These are phyloP conservation scores for Mucor irregularis DNA, from an alignment of 371 early-diverging fungal species.

Conservation along the genomic window DNA sequence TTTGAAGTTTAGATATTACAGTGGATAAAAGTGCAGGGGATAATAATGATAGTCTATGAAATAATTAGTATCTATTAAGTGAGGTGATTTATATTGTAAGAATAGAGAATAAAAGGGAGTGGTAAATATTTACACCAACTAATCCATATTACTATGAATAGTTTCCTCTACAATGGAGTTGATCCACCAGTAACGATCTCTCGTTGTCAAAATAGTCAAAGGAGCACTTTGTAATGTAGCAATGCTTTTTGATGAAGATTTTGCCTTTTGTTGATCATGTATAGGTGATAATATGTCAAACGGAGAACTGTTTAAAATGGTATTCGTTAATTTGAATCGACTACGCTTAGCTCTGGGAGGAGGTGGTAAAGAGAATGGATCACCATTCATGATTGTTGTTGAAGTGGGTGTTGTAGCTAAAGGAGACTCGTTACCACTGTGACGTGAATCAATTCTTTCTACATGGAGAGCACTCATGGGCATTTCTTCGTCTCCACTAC, in stretches of 20 bases:
- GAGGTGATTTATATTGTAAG: not conserved
- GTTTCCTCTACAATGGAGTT: constrained; percentile 31
- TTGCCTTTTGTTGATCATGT: not conserved
- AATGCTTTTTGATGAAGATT: not conserved
- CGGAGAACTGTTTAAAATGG: not conserved
- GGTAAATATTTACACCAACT: not conserved
- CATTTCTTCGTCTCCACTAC: constrained; percentile 9
- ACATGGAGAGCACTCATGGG: not conserved
- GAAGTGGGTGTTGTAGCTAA: not conserved
- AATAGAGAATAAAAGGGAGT: not conserved
- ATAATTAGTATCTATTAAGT: too few species aligned
- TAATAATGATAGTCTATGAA: too few species aligned
- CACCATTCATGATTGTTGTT: too few species aligned
- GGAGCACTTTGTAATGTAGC: constrained; percentile 7
- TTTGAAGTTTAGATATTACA: not conserved
- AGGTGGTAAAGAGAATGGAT: constrained; percentile 24
- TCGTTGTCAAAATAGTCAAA: constrained; percentile 26
- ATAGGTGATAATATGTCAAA: not conserved
- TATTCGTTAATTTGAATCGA: constrained; percentile 14
- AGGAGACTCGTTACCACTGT: not conserved
- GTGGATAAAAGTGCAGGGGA: not conserved
- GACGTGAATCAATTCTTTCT: not conserved
- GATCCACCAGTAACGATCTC: constrained; percentile 41
- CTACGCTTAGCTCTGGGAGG: constrained; percentile 32
- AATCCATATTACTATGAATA: constrained; percentile 8